A percentile compares a stretch with the other conserved stretches of the same genome.
Conservation (phyloP, 2,329 filamentous ascomycete genomes). For the Hymenoscyphus occultus region DNA sequence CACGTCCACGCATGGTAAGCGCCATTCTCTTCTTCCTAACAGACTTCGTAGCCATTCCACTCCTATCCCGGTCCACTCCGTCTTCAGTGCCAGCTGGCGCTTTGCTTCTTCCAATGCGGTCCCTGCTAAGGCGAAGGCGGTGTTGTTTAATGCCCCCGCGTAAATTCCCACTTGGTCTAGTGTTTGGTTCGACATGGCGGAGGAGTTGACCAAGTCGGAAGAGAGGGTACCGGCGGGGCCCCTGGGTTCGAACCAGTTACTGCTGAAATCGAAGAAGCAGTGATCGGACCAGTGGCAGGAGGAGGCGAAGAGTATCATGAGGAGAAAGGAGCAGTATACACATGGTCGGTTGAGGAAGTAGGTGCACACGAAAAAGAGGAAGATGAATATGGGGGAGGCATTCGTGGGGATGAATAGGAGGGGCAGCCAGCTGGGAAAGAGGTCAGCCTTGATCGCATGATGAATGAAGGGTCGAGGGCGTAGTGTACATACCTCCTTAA, state of each 20-base stretch:
- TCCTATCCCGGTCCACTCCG: conserved; percentile 73
- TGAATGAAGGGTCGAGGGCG: not conserved
- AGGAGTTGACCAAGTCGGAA: conserved; percentile 29
- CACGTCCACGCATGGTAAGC: conserved; percentile 86
- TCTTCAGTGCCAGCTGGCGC: conserved; percentile 46
- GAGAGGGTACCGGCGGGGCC: conserved; percentile 26
- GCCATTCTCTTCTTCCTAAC: conserved; percentile 81
- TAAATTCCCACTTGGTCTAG: conserved; percentile 38
- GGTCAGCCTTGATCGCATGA: conserved; percentile 19
- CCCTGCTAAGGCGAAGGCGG: conserved; percentile 63
- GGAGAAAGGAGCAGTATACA: conserved; percentile 94
- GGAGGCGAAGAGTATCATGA: conserved; percentile 90
- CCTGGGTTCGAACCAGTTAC: conserved; percentile 91
- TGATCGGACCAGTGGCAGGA: conserved; percentile 86
- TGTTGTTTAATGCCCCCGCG: conserved; percentile 58
- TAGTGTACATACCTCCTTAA: conserved; percentile 50
- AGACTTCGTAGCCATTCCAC: conserved; percentile 84
- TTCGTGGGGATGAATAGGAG: conserved; percentile 87
- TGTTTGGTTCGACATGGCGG: conserved; percentile 29
- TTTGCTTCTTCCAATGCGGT: conserved; percentile 62
- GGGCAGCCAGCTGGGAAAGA: conserved; percentile 67
- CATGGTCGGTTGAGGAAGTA: conserved; percentile 96
- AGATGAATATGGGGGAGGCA: conserved; percentile 79
- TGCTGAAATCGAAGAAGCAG: conserved; percentile 87
- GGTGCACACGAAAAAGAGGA: conserved; percentile 86